Conservation (phyloP, 495 filamentous ascomycete genomes). For the Hypoxylon intermedium region DNA sequence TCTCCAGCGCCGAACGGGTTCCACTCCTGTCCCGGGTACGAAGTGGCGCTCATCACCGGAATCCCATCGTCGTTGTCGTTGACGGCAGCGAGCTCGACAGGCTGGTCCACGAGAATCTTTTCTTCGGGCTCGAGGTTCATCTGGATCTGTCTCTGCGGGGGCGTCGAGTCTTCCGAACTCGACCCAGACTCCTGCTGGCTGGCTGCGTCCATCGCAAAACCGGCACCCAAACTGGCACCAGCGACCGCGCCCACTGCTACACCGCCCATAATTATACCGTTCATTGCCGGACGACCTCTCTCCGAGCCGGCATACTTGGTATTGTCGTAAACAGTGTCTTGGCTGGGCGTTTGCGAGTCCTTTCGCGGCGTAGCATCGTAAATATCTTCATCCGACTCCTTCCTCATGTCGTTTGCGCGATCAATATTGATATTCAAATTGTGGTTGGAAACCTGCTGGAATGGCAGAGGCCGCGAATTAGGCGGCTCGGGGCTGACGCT, state of each 20-base stretch:
- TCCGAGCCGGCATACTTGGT: slow-evolving; percentile 39
- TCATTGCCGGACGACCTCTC: slow-evolving; percentile 7
- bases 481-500: slow-evolving; percentile 47
- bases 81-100: slow-evolving; percentile 33
- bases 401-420: slow-evolving; percentile 24
- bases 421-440: slow-evolving; percentile 36
- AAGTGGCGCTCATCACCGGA: slow-evolving; percentile 76
- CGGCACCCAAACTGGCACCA: not conserved
- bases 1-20: slow-evolving; percentile 61
- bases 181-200: too few relatives aligned
- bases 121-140: slow-evolving; percentile 51
- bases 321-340: slow-evolving; percentile 21
- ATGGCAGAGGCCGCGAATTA: slow-evolving; percentile 4
- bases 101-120: slow-evolving; percentile 57
- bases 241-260: not conserved
- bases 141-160: slow-evolving; percentile 39
- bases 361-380: slow-evolving; percentile 54
- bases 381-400: slow-evolving; percentile 47
- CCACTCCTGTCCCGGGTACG: slow-evolving; percentile 86
- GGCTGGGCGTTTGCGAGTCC: not conserved
- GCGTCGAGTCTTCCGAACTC: slow-evolving; percentile 30
- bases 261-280: not conserved
- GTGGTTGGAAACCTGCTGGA: slow-evolving; percentile 39
- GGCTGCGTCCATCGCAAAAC: not conserved
- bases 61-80: slow-evolving; percentile 58